Percentiles rank a stretch among this genome's conserved stretches.
Evolutionary conservation across 148 eudicot species (phyloP).

Genomic region (Heliamphora exappendiculata): DNA sequence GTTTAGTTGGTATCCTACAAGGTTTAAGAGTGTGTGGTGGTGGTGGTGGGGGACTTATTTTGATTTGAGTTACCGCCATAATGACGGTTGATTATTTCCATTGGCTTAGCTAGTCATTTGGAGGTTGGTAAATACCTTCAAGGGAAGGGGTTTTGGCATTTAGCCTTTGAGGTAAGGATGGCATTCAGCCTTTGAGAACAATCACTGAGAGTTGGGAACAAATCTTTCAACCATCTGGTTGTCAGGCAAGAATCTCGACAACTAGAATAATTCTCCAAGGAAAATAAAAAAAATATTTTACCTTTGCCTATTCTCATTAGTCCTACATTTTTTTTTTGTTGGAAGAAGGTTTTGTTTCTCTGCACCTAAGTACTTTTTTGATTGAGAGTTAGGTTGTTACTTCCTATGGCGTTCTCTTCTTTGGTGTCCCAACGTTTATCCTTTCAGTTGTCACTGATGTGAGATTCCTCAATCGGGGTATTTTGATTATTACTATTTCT

Average conservation of each 20-base stretch:
- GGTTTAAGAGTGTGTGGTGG: not conserved
- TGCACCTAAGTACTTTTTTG: not conserved
- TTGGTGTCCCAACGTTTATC: not conserved
- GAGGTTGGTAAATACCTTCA: not conserved
- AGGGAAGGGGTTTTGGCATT: not conserved
- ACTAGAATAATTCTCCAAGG: not conserved
- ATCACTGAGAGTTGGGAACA: no score
- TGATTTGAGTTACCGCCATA: not conserved
- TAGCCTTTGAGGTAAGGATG: not conserved
- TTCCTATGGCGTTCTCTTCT: not conserved
- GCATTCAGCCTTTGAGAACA: no score
- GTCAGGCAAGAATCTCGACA: not conserved
- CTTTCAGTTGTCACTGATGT: not conserved
- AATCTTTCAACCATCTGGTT: not conserved
- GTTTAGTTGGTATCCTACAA: not conserved
- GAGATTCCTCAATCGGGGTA: not conserved
- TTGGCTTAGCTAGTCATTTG: not conserved
- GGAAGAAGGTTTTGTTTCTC: not conserved
- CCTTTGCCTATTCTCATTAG: not conserved
- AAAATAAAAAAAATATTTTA: not conserved
- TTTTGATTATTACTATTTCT: not conserved
- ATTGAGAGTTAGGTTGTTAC: not conserved
- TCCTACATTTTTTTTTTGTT: not conserved
- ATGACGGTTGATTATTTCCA: not conserved
- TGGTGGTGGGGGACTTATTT: no score